Percentiles rank a stretch among this genome's conserved stretches.
These are phyloP conservation scores for Starmera caribaea DNA, from an alignment of 805 yeast species.

Conservation along the genomic window DNA sequence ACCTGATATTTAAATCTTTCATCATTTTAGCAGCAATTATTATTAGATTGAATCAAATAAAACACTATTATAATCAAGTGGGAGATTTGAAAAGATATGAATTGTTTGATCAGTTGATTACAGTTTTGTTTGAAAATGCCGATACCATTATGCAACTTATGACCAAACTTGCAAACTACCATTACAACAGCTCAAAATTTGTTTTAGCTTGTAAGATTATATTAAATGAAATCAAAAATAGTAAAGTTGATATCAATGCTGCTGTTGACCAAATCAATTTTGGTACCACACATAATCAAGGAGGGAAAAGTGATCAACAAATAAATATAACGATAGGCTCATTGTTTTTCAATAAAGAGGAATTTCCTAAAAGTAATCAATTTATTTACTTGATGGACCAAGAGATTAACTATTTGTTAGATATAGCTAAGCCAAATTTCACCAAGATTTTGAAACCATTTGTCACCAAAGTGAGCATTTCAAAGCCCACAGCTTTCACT, in stretches of 20 bases:
- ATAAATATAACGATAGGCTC: neutral
- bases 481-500: no score
- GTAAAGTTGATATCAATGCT: conserved; percentile 8
- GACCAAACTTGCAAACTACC: conserved; percentile 5
- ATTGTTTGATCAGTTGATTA: conserved; percentile 6
- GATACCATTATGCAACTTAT: conserved; percentile 10
- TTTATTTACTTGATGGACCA: neutral
- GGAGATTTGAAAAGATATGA: neutral
- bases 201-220: conserved; percentile 8
- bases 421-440: neutral
- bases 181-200: conserved; percentile 12
- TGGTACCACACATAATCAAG: no score
- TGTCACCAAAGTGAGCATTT: no score
- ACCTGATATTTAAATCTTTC: conserved; percentile 7
- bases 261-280: neutral
- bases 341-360: neutral
- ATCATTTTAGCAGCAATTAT: conserved; percentile 4
- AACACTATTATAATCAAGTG: neutral
- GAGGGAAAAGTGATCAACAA: no score
- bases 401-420: neutral
- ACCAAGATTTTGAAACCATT: neutral
- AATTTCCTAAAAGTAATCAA: neutral
- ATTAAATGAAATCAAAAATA: conserved; percentile 8
- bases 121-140: conserved; percentile 2
- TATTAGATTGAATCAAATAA: conserved; percentile 13